Evolutionary conservation across 139 green algal species (phyloP).

Genomic region (Chlorella sorokiniana): DNA sequence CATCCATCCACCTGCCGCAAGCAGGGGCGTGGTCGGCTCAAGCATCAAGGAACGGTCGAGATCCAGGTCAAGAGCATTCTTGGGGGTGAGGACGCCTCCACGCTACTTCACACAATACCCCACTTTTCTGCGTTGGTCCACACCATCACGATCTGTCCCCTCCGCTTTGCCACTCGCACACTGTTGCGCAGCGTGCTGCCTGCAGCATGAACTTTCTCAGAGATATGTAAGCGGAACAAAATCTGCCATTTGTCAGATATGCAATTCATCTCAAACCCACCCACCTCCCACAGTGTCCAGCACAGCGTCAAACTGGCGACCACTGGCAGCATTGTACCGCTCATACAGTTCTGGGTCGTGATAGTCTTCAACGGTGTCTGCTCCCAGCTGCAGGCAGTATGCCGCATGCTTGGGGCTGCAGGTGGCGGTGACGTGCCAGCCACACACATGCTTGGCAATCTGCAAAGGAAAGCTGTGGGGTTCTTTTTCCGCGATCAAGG

Average conservation of each 20-base stretch:
- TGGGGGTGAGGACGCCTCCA: not conserved
- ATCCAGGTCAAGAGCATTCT: not conserved
- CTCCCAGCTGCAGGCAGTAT: slow-evolving; percentile 26
- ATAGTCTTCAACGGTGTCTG: slow-evolving; percentile 8
- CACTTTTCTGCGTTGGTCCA: slow-evolving; percentile 27
- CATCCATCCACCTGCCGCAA: slow-evolving; percentile 7
- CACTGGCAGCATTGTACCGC: not conserved
- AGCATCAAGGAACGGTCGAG: not conserved
- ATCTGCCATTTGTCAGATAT: not conserved
- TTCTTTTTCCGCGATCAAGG: not conserved
- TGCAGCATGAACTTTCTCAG: not conserved
- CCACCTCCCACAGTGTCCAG: slow-evolving; percentile 13
- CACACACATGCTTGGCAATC: slow-evolving; percentile 5
- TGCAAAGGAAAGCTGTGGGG: not conserved
- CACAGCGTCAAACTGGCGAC: slow-evolving; percentile 10
- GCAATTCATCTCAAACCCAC: not conserved
- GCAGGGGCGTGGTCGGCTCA: not conserved
- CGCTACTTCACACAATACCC: not conserved
- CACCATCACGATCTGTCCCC: slow-evolving; percentile 9
- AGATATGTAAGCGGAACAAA: not conserved
- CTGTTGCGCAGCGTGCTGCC: not conserved
- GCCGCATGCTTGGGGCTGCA: slow-evolving; percentile 14
- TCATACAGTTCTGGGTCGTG: not conserved
- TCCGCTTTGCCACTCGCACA: not conserved
- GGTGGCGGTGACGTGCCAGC: slow-evolving; percentile 22